Base-by-base conservation (phyloP, 1,284 basidiomycete genomes). In the Crucibulum cyathiforme region DNA sequence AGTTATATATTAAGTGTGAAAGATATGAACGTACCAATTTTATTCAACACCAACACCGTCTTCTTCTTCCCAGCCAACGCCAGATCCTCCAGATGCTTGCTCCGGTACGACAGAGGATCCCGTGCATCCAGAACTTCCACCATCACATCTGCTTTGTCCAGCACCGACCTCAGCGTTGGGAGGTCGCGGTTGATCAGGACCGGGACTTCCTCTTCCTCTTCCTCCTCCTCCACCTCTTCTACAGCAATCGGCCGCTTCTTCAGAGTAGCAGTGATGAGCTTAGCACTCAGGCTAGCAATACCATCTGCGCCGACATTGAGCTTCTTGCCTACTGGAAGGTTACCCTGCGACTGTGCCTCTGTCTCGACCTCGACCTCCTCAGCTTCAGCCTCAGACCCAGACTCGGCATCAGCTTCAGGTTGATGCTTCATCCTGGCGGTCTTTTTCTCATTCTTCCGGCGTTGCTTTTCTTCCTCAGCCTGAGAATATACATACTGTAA, bases 121-220 rank as follows among this genome's bases (percentile, higher is more conserved):
- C 94, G 83, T 1, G 92, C 93, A 72, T 98, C 95, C 53, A 98
- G 81, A 2, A 97, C 87, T 77, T 96, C 82, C 56, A 98, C 71
- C 8, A 98, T 77, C 5, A 96, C 90, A 73, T 99, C 94, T 45
- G 94, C 90, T 59, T 85, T 84, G 67, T 95, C 89, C 62, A 98
- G 74, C 7, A 90, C 92, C n/a, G 89, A 77, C 59, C 87, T 80
- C 31, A 95, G 77, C 61, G 86, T 87, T 0, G 86, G 84, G 34
- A 93, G 76, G 58, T 90, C 88, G 8, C 83, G 85, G 69, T 91
- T 90, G 43, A 93, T 78, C 57, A 94, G 81, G 36, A 86, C 75
- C 0, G 86, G 85, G 2, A 84, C 83, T 41, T 85, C 85, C 7
- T 82, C 83, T 12, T 85, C 85, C 7, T 82, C 83, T 12, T 82